phyloP scores from a whole-genome alignment of 2,329 filamentous ascomycete genomes.

The Sclerotinia sclerotiorum region DNA sequence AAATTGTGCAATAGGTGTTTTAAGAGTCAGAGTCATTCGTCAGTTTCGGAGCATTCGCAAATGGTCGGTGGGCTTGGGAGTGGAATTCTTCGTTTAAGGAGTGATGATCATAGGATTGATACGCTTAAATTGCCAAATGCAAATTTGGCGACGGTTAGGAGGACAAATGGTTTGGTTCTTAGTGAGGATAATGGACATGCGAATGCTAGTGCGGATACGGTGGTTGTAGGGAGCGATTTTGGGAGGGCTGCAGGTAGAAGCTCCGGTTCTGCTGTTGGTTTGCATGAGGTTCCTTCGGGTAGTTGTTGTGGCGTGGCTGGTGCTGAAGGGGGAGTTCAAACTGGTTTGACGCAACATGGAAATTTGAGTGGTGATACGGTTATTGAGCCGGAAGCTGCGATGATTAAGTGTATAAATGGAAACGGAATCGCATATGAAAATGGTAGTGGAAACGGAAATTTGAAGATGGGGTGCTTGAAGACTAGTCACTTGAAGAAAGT shows the following conservation, averaged over 20 bases:
- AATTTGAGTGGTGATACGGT: conserved; percentile 8
- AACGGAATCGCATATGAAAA: neutral
- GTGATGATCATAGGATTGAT: conserved; percentile 11
- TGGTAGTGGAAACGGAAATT: neutral
- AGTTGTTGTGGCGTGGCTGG: neutral
- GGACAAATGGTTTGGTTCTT: conserved; percentile 1
- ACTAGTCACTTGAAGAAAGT: neutral
- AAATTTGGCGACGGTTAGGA: conserved; percentile 9
- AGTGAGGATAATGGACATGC: neutral
- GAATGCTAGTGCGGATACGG: neutral
- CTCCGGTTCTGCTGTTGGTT: neutral
- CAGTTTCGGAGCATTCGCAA: neutral
- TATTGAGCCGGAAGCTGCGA: neutral
- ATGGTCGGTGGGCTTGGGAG: neutral
- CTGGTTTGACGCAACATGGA: neutral
- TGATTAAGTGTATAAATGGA: neutral
- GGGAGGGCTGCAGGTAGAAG: neutral
- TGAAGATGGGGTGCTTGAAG: neutral
- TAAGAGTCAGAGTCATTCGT: neutral
- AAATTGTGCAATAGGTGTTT: conserved; percentile 7
- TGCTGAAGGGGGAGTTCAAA: neutral
- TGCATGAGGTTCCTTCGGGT: neutral
- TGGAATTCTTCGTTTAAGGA: neutral
- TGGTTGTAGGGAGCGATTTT: conserved; percentile 11
- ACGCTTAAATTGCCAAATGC: conserved; percentile 15